Base-by-base conservation (phyloP, 2,329 filamentous ascomycete species). In the Massarina eburnea region DNA sequence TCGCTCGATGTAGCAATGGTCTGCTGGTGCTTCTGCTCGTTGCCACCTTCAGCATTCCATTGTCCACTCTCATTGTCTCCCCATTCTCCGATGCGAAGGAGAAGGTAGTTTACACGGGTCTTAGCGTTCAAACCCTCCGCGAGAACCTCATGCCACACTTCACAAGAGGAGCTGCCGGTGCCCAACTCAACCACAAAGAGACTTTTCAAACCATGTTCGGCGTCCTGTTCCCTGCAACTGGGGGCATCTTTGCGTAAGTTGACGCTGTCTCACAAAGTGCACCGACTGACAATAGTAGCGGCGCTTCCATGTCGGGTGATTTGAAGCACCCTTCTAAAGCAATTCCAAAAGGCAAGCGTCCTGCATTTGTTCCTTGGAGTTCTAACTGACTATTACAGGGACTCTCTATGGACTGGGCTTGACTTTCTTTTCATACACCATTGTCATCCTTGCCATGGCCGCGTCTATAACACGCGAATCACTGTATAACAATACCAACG, bases 281-380 rank as follows among this genome's bases (percentile, higher is more conserved):
- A 18, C 5, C 7, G 8, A 35, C 15, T 35, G 15, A 35, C 17
- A 26, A 2, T 1, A 29, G 18, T n/a, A 79, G 76, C 36, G 91
- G 91, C 15, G 90, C 90, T 6, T 92, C 88, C 57, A 95, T 95
- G 90, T 95, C 89, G 7, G 90, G 90, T 15, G 89, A 95, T 64
- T 71, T 95, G 39, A 86, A 81, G 51, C 85, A 90, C 52, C 90
- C 90, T 0, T 92, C 88, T 75, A 89, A 85, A 66, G 82, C 89
- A 1, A 95, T 95, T 42, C 90, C 90, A 0, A 85, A 82, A 51
- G 90, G 90, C 20, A 12, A 39, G 37, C 29, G 19, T 20, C 14
- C 24, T 86, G 44, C 77, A 86, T 5, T 95, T 95, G 64, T 73
- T 88, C 7, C 58, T 89, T 22, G 88, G 95, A 39, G 86, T 92